Evolutionary conservation across 2,329 filamentous ascomycete genomes (phyloP).

Genomic region (Exophiala phaeomuriformis): DNA sequence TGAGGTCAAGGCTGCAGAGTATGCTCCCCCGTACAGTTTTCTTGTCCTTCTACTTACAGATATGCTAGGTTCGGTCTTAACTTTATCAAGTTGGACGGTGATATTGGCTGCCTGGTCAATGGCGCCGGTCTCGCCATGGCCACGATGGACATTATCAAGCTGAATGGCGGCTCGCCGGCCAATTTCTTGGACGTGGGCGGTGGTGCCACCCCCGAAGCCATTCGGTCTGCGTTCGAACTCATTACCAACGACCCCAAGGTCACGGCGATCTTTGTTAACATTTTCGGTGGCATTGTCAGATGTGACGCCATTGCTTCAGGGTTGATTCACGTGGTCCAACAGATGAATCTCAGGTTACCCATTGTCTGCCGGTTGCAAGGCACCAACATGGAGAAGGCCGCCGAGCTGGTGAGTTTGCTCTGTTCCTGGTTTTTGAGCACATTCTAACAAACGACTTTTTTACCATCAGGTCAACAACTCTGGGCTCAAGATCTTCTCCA

Average conservation of each 20-base stretch:
- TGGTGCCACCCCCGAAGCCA: conserved; percentile 91
- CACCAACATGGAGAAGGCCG: conserved; percentile 94
- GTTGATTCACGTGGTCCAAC: conserved; percentile 87
- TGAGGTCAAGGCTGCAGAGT: conserved; percentile 93
- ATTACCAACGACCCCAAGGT: conserved; percentile 99
- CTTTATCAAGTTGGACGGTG: conserved; percentile 99
- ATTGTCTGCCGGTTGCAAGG: conserved; percentile 96
- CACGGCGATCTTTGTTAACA: conserved; percentile 98
- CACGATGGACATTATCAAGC: conserved; percentile 99
- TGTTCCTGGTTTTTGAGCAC: conserved; percentile 23
- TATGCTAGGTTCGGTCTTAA: conserved; percentile 61
- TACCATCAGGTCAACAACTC: conserved; percentile 75
- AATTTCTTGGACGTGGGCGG: conserved; percentile 99
- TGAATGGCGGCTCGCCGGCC: conserved; percentile 89
- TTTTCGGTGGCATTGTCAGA: conserved; percentile 97
- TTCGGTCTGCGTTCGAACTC: conserved; percentile 95
- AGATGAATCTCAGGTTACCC: conserved; percentile 91
- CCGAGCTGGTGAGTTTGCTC: conserved; percentile 56
- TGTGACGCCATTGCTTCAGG: conserved; percentile 97
- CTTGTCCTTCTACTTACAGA: conserved; percentile 20
- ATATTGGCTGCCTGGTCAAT: conserved; percentile 94
- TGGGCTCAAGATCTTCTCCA: conserved; percentile 98
- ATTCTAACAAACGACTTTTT: background rate
- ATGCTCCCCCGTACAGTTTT: conserved; percentile 29
- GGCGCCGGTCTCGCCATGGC: conserved; percentile 99